phyloP scores from a whole-genome alignment of 306 rosid species.

The Cotoneaster glaucophyllus region DNA sequence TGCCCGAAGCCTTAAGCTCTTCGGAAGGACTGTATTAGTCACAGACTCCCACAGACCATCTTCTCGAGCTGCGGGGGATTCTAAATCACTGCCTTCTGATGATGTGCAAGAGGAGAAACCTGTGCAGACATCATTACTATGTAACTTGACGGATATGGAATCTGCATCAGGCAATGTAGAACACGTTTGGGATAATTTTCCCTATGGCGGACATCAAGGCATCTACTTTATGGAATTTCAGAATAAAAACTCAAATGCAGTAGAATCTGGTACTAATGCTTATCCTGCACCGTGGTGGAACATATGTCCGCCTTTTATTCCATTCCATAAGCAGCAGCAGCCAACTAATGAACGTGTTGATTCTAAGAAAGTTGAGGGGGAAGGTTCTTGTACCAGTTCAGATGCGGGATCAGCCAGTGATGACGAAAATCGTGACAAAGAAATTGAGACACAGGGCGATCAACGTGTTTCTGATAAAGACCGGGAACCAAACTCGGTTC shows the following conservation, averaged over 20 bases:
- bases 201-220: constrained; percentile 6
- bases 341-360: constrained; percentile 10
- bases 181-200: constrained; percentile 13
- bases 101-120: constrained; percentile 1
- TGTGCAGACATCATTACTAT: constrained; percentile 2
- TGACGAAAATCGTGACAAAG: constrained; percentile 29
- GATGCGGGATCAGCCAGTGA: constrained; percentile 35
- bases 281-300: constrained; percentile 35
- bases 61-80: constrained; percentile 14
- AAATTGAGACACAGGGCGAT: constrained; percentile 20
- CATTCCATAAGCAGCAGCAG: constrained; percentile 19
- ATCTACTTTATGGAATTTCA: constrained; percentile 23
- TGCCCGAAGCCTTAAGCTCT: constrained; percentile 53
- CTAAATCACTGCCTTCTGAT: constrained; percentile 17
- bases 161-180: constrained; percentile 10
- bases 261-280: constrained; percentile 20
- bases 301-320: constrained; percentile 13
- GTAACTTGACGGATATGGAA: neutral
- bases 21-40: constrained; percentile 57
- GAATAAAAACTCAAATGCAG: constrained; percentile 22
- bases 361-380: constrained; percentile 34
- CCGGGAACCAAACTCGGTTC: constrained; percentile 1
- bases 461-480: neutral
- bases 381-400: constrained; percentile 43
- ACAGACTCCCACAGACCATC: constrained; percentile 30